Conservation (phyloP, 2,329 filamentous ascomycete species). For the Pestalotiopsis sp. region DNA sequence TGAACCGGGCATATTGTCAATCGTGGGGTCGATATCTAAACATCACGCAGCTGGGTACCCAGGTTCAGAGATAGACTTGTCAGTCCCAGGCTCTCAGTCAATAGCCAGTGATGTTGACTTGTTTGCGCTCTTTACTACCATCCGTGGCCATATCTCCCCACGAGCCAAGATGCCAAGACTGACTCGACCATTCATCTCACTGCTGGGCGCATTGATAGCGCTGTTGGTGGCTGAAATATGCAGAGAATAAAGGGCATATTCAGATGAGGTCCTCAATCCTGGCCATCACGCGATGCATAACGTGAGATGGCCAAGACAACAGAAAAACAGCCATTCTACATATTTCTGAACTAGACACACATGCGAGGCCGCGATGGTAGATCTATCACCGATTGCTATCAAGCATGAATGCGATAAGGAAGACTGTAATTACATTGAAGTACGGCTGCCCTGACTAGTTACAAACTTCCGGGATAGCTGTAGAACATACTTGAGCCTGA, state of each 20-base stretch:
- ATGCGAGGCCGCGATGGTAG: no score
- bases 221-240: background rate
- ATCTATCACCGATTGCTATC: no score
- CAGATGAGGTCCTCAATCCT: slow-evolving; percentile 6
- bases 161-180: background rate
- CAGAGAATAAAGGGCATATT: background rate
- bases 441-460: no score
- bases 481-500: no score
- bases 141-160: background rate
- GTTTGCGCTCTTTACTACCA: no score
- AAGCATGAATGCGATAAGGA: no score
- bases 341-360: no score
- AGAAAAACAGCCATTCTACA: background rate
- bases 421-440: no score
- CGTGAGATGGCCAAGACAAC: background rate
- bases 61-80: background rate
- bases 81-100: background rate
- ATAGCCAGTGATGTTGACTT: background rate
- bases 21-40: background rate
- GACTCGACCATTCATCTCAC: background rate
- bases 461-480: no score
- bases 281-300: background rate
- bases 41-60: background rate
- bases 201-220: slow-evolving; percentile 1
- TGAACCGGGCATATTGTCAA: background rate